Evolutionary conservation across 495 filamentous ascomycete genomes (phyloP).

Genomic region (Evernia prunastri): DNA sequence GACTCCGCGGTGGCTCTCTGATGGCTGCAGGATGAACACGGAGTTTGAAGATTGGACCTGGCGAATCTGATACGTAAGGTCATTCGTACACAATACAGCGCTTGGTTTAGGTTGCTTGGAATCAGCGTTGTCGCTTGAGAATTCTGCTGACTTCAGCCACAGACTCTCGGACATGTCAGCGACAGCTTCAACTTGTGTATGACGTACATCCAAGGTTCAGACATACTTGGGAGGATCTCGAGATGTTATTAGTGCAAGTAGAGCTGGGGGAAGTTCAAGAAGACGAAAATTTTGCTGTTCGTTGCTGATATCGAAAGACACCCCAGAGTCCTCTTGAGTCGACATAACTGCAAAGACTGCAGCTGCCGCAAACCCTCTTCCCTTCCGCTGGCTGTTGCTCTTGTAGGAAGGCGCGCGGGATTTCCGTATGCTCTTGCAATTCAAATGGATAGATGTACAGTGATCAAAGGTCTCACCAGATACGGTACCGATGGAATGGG

Average conservation of each 20-base stretch:
- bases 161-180: constrained; percentile 44
- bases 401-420: background rate
- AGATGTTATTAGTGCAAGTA: constrained; percentile 60
- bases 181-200: background rate
- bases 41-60: constrained; percentile 92
- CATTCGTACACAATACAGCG: constrained; percentile 66
- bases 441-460: background rate
- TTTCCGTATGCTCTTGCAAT: background rate
- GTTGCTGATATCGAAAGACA: constrained; percentile 57
- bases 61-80: constrained; percentile 68
- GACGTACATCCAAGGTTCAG: background rate
- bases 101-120: constrained; percentile 31
- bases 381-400: background rate
- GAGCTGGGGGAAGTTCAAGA: constrained; percentile 72
- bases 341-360: constrained; percentile 13
- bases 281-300: constrained; percentile 61
- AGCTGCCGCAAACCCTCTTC: background rate
- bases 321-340: constrained; percentile 49
- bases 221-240: constrained; percentile 54
- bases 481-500: background rate
- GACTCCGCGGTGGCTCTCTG: constrained; percentile 26
- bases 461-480: background rate
- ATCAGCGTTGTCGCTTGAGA: constrained; percentile 9
- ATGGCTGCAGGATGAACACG: constrained; percentile 62
- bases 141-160: constrained; percentile 52